These are phyloP conservation scores for Cyclocybe cylindracea DNA, from an alignment of 768 basidiomycete genomes.

Conservation along the genomic window DNA sequence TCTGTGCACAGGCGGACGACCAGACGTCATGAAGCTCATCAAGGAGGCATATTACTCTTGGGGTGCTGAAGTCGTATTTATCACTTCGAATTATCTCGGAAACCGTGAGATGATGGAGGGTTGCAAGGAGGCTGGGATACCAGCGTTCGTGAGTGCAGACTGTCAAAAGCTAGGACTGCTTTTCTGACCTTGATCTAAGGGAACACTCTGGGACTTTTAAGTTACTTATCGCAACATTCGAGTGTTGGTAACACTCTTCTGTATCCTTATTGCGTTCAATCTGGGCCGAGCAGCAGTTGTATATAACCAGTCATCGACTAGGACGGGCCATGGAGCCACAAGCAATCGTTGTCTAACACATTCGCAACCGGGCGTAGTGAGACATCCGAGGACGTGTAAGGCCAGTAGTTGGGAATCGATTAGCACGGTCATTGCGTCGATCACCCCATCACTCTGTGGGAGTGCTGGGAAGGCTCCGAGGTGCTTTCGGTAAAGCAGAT, in stretches of 20 bases:
- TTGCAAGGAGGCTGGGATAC: conserved; percentile 70
- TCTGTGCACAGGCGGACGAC: conserved; percentile 55
- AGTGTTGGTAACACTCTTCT: not conserved
- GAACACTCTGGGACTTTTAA: conserved; percentile 77
- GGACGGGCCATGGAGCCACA: not conserved
- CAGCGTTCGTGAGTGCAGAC: conserved; percentile 52
- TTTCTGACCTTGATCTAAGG: conserved; percentile 26
- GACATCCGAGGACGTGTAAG: too few relatives aligned
- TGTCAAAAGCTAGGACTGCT: not conserved
- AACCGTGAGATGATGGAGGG: conserved; percentile 85
- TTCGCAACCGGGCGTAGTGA: too few relatives aligned
- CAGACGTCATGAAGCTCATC: conserved; percentile 78
- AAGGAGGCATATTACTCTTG: conserved; percentile 74
- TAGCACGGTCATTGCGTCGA: not conserved
- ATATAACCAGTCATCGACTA: conserved; percentile 5
- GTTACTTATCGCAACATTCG: not conserved
- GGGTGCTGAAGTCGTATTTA: conserved; percentile 82
- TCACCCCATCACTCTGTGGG: not conserved
- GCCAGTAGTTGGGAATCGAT: too few relatives aligned
- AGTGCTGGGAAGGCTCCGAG: not conserved
- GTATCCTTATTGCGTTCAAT: conserved; percentile 7
- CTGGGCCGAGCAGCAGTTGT: conserved; percentile 5
- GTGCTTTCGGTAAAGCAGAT: not conserved
- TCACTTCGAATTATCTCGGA: conserved; percentile 77
- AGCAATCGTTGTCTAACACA: too few relatives aligned